Base-by-base conservation (phyloP, 768 basidiomycete genomes). In the Mycena belliarum region DNA sequence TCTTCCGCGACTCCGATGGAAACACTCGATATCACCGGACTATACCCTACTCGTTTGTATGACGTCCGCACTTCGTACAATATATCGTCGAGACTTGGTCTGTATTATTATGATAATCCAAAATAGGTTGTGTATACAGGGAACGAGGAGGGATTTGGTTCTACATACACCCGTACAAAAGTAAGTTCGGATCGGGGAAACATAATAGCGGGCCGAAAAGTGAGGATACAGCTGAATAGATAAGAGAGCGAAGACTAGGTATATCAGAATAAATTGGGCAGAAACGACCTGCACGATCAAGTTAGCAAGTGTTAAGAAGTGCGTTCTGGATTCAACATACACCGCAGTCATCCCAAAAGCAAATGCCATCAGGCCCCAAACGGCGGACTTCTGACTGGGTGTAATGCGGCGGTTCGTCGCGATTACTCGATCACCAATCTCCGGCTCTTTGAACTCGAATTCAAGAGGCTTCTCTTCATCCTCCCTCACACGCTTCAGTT, bases 311-410 rank as follows among this genome's bases (percentile, higher is more conserved):
- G 58, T 44, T 12, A 9, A 10, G 38, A 24, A 32, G 12, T 32
- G 15, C n/a, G n/a, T n/a, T n/a, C n/a, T n/a, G n/a, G n/a, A n/a
- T n/a, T 55, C 29, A 4, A 85, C 88, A 75, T 66, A 93, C 91
- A 89, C 81, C 60, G 91, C 92, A 48, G 89, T 83, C 70, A 90
- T 75, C 26, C 92, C 92, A 48, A 93, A 76, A 35, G 89, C 91
- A 72, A 96, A 95, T 20, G 89, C 88, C 35, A 89, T 79, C 20
- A 89, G 77, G 35, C 93, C 93, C 92, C 92, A 95, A 3, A 88
- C 90, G 52, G 88, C 77, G 33, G 86, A 85, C 72, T 88, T 90
- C 64, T 83, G 82, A 66, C 84, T 81, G 12, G 92, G 86, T 63
- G 79, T 72, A 49, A 86, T 77, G 44, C 92, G 81, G 45, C 80